Conservation (phyloP, 1,284 basidiomycete genomes). For the Ceratobasidium sp. region DNA sequence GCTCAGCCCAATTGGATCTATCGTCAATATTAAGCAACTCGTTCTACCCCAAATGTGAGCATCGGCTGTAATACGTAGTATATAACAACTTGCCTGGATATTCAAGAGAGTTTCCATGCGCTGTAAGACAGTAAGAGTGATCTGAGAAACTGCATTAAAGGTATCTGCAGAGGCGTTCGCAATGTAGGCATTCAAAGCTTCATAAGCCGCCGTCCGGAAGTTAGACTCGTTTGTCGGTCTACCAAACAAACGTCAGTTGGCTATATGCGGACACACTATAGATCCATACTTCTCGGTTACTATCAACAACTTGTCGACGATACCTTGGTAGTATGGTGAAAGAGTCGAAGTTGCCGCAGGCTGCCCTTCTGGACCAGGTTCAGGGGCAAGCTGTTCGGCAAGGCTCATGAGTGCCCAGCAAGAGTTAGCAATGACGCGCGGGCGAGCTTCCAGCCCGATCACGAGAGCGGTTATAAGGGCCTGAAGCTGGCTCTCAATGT, state of each 20-base stretch:
- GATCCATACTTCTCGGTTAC: constrained; percentile 79
- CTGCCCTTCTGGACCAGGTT: constrained; percentile 58
- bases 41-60: constrained; percentile 59
- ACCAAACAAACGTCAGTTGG: constrained; percentile 31
- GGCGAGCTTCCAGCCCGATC: constrained; percentile 77
- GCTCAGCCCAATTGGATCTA: constrained; percentile 97
- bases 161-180: constrained; percentile 82
- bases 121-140: constrained; percentile 78
- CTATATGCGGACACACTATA: constrained; percentile 11
- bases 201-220: constrained; percentile 93
- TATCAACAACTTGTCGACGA: constrained; percentile 79
- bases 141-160: constrained; percentile 81
- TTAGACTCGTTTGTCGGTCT: constrained; percentile 89
- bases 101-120: constrained; percentile 87
- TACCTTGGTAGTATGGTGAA: constrained; percentile 87
- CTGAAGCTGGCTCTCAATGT: constrained; percentile 87
- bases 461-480: constrained; percentile 85
- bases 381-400: constrained; percentile 78
- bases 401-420: constrained; percentile 98
- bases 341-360: constrained; percentile 63
- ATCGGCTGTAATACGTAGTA: not conserved
- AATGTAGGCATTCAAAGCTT: constrained; percentile 88
- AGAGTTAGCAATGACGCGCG: constrained; percentile 90
- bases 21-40: constrained; percentile 96
- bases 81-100: constrained; percentile 65